Evolutionary conservation across 768 basidiomycete species (phyloP), one percentile per base, ranked within the genome.

Genomic region (Phylloporus sp.): DNA sequence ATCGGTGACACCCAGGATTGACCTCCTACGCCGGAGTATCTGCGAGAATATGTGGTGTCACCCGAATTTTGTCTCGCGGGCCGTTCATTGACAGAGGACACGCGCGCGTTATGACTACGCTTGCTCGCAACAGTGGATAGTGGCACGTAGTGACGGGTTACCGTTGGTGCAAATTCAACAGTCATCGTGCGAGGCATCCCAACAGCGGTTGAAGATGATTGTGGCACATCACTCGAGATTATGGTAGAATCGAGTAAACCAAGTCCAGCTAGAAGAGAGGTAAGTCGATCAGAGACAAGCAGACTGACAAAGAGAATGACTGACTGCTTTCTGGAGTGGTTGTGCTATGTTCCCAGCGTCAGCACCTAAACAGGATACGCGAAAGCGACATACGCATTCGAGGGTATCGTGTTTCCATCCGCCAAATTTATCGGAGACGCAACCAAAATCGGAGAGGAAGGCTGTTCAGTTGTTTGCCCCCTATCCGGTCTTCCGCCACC

Each of bases 111-210:
- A 50, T 49, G 47, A 54, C 62, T 63, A 43, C 49, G 59, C 45
- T 61, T 67, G 43, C 70, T 71, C 23, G 58, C 47, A 16, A 63
- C 67, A 10, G 59, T 43, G n/a, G 58, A 32, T 47, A 59, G 56
- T n/a, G 66, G 58, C 31, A 59, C 59, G 56, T 58, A 51, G 34
- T 61, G 59, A 26, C 59, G 66, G 38, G 50, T 60, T 15, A 73
- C 61, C 15, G 58, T 54, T n/a, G 72, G 69, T 6, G 77, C 78
- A 58, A 83, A 82, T 55, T 83, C 81, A 38, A 81, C 64, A 0
- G 79, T 81, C 31, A 76, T 72, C 9, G 76, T 76, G 9, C 74
- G 72, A 42, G 59, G 74, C 61, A 66, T 67, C 66, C 43, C 60
- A 15, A 38, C 24, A 23, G 31, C 40, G n/a, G 50, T 29, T 26